Evolutionary conservation across 805 yeast species (phyloP).

Genomic region (Sungouiella thailandica): DNA sequence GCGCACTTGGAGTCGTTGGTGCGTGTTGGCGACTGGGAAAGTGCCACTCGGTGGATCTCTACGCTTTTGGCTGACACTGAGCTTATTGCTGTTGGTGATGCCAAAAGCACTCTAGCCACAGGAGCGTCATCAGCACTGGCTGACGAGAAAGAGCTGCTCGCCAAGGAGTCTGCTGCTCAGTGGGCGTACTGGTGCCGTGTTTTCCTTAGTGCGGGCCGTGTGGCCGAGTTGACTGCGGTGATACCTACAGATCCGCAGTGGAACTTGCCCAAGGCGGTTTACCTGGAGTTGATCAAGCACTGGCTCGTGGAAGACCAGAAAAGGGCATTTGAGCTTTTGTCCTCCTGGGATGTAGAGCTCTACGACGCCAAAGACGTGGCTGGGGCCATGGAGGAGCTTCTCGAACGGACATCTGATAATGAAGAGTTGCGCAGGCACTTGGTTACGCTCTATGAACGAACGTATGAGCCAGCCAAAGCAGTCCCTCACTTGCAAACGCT

Average conservation of each 20-base stretch:
- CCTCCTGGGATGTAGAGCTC: conserved; percentile 53
- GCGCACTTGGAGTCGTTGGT: conserved; percentile 45
- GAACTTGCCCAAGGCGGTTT: conserved; percentile 24
- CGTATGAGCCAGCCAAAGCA: conserved; percentile 58
- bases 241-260: conserved; percentile 50
- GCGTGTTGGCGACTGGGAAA: conserved; percentile 46
- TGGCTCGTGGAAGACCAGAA: conserved; percentile 30
- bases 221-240: conserved; percentile 41
- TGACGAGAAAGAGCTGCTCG: conserved; percentile 13
- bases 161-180: conserved; percentile 26
- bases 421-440: conserved; percentile 36
- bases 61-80: conserved; percentile 15
- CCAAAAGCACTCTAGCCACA: conserved; percentile 25
- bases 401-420: conserved; percentile 23
- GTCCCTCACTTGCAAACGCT: conserved; percentile 56
- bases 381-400: conserved; percentile 40
- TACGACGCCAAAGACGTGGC: conserved; percentile 46
- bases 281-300: conserved; percentile 43
- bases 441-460: conserved; percentile 50
- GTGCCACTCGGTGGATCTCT: conserved; percentile 48
- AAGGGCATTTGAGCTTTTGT: conserved; percentile 39
- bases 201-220: conserved; percentile 46
- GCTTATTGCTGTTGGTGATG: conserved; percentile 24
- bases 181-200: conserved; percentile 66
- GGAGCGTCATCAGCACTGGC: conserved; percentile 9